Conservation (phyloP, 495 filamentous ascomycete species). For the Ramalina intermedia region DNA sequence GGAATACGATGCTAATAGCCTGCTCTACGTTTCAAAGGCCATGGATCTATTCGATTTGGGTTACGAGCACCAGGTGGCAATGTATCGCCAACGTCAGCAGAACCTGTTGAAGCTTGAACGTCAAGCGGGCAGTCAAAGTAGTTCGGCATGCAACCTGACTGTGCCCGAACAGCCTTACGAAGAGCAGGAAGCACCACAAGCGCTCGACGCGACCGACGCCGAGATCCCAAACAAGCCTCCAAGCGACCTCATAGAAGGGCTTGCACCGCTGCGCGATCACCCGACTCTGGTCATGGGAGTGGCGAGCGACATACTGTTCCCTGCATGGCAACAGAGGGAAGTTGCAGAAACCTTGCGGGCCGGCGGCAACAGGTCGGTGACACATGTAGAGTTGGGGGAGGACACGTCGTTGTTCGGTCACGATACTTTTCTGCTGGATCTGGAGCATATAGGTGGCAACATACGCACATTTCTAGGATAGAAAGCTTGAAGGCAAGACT, state of each 20-base stretch:
- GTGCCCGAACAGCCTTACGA: constrained; percentile 76
- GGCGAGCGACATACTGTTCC: constrained; percentile 91
- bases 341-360: constrained; percentile 69
- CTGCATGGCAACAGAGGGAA: constrained; percentile 95
- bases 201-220: constrained; percentile 22
- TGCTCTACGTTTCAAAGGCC: constrained; percentile 93
- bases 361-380: constrained; percentile 63
- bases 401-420: constrained; percentile 89
- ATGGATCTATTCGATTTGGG: constrained; percentile 98
- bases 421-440: constrained; percentile 88
- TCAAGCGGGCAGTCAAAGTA: constrained; percentile 16
- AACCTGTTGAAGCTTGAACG: constrained; percentile 33
- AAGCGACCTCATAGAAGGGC: constrained; percentile 61
- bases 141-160: constrained; percentile 60
- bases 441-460: constrained; percentile 78
- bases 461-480: constrained; percentile 58
- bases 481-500: too few relatives aligned
- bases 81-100: constrained; percentile 31
- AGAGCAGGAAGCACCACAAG: constrained; percentile 41
- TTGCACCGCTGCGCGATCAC: constrained; percentile 55
- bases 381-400: constrained; percentile 82
- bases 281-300: constrained; percentile 84
- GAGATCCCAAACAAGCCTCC: constrained; percentile 35
- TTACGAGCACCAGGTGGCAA: constrained; percentile 41
- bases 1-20: constrained; percentile 93